Percentiles rank a stretch among this genome's conserved stretches.
Evolutionary conservation across 192 early-diverging fungal genomes (phyloP).

Genomic region (Coemansia biformis): DNA sequence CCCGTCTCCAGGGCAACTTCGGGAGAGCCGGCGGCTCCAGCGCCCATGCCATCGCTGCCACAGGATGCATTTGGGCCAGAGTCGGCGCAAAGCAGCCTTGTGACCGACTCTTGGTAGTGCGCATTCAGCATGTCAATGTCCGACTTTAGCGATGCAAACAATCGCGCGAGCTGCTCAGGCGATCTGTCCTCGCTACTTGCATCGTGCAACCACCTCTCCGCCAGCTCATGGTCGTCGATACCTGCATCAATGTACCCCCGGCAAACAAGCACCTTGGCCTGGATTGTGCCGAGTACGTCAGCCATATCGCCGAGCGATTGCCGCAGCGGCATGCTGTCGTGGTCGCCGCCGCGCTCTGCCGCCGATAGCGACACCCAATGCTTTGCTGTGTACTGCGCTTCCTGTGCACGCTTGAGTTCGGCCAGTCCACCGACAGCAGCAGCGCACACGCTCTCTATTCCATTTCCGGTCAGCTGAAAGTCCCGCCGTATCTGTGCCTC

Average conservation of each 20-base stretch:
- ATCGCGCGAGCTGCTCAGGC: slow-evolving; percentile 16
- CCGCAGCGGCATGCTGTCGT: slow-evolving; percentile 3
- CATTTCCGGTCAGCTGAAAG: too few relatives aligned
- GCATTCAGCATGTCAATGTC: slow-evolving; percentile 29
- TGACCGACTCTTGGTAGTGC: slow-evolving; percentile 28
- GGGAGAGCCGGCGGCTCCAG: neutral
- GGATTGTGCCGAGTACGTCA: slow-evolving; percentile 10
- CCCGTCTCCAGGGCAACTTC: neutral
- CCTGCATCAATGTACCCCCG: slow-evolving; percentile 7
- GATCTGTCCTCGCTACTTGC: neutral
- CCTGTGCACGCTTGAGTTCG: slow-evolving; percentile 4
- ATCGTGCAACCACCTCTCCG: too few relatives aligned
- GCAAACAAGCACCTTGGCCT: slow-evolving; percentile 30
- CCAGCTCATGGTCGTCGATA: too few relatives aligned
- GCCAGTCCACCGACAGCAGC: neutral
- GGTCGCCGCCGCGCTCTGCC: neutral
- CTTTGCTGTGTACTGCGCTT: slow-evolving; percentile 20
- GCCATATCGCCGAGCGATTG: slow-evolving; percentile 21
- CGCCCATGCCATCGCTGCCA: neutral
- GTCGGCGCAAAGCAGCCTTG: slow-evolving; percentile 6
- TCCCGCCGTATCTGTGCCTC: too few relatives aligned
- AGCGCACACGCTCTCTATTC: too few relatives aligned
- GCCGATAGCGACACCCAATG: slow-evolving; percentile 22
- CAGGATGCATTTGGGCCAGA: neutral
- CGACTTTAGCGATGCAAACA: slow-evolving; percentile 42